Conservation (phyloP, 768 basidiomycete species). For the Tephrocybe sp. region DNA sequence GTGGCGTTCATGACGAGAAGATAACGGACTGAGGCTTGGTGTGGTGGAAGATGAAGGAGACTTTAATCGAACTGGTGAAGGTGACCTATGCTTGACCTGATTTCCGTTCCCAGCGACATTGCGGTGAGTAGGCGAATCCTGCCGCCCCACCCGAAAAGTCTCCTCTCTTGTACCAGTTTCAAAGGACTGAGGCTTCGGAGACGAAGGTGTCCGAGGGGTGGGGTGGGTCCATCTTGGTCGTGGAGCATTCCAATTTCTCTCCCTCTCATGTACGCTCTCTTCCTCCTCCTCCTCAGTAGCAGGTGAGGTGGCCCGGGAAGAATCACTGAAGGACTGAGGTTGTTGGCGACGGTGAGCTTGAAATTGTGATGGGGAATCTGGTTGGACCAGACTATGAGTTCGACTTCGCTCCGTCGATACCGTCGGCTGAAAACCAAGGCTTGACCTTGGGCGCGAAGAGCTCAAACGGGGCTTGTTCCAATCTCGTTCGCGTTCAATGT, state of each 20-base stretch:
- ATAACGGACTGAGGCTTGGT: not conserved
- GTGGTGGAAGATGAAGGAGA: not conserved
- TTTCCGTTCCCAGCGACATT: not conserved
- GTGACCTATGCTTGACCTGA: not conserved
- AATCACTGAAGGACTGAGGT: conserved; percentile 27
- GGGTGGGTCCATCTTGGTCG: conserved; percentile 49
- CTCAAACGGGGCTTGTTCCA: conserved; percentile 50
- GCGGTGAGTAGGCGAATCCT: conserved; percentile 18
- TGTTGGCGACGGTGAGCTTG: conserved; percentile 24
- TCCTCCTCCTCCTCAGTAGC: conserved; percentile 30
- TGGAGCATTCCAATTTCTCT: conserved; percentile 73
- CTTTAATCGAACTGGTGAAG: not conserved
- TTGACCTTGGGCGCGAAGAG: conserved; percentile 40
- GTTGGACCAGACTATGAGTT: conserved; percentile 29
- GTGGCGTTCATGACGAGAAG: conserved; percentile 1
- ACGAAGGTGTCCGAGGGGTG: conserved; percentile 14
- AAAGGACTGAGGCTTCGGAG: too few species aligned
- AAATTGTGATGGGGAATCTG: conserved; percentile 32
- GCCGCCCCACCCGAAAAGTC: conserved; percentile 8
- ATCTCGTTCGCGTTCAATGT: conserved; percentile 47
- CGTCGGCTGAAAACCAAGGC: conserved; percentile 38
- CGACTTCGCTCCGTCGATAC: conserved; percentile 13
- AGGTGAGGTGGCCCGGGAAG: conserved; percentile 44
- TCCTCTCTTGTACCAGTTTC: too few species aligned
- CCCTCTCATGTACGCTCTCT: conserved; percentile 39